These are phyloP conservation scores for Globisporangium paddicum DNA, from an alignment of 352 stramenopile genomes.

Conservation along the genomic window DNA sequence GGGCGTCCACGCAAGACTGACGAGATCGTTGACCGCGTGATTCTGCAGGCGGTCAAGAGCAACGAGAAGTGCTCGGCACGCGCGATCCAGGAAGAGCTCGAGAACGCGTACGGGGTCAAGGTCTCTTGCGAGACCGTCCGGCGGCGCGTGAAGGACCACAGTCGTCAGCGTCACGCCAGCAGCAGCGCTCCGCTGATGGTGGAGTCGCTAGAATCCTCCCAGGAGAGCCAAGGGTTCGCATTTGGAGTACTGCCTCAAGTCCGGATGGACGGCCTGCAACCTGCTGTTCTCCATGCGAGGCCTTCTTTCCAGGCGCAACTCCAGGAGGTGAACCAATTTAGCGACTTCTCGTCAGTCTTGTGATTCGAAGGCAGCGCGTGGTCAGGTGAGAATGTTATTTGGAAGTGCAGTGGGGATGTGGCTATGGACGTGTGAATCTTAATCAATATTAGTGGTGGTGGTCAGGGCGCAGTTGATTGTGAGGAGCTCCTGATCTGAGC, in stretches of 20 bases:
- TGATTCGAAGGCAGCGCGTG: neutral
- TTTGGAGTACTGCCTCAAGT: neutral
- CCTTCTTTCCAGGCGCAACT: conserved; percentile 11
- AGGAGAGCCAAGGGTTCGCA: neutral
- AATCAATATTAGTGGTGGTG: neutral
- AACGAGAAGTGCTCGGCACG: conserved; percentile 58
- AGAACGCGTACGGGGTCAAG: conserved; percentile 37
- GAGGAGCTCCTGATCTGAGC: too few relatives aligned
- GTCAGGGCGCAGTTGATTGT: too few relatives aligned
- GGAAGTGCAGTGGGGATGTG: neutral
- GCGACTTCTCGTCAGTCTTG: conserved; percentile 2
- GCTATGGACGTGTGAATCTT: neutral
- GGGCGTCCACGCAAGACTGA: conserved; percentile 62
- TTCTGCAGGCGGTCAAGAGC: conserved; percentile 47
- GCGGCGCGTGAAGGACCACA: conserved; percentile 60
- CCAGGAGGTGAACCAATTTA: neutral
- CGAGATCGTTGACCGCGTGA: conserved; percentile 58
- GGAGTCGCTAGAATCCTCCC: neutral
- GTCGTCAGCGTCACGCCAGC: conserved; percentile 17
- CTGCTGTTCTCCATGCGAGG: neutral
- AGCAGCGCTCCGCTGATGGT: neutral
- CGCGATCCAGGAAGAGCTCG: conserved; percentile 53
- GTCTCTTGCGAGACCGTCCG: conserved; percentile 72
- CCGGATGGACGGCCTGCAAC: neutral
- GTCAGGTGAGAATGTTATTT: neutral